Conservation (phyloP, 257 asterid species). For the Fraxinus pennsylvanica region DNA sequence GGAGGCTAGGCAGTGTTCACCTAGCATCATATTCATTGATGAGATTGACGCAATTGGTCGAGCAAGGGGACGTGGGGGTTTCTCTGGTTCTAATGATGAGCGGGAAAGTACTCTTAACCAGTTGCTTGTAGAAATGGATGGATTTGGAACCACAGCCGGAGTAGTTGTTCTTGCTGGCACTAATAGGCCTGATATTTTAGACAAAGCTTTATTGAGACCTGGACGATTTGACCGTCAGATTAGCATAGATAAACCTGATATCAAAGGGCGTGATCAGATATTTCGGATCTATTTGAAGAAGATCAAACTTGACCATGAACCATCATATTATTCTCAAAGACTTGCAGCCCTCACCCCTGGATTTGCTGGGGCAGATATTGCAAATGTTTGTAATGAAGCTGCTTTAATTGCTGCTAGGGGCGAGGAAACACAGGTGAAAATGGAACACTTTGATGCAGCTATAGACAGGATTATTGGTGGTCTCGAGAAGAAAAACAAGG, state of each 20-base stretch:
- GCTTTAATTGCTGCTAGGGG: conserved; percentile 84
- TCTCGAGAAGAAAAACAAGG: conserved; percentile 90
- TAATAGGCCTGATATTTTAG: conserved; percentile 86
- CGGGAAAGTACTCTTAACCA: conserved; percentile 95
- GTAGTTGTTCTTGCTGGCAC: conserved; percentile 96
- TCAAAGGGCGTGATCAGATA: conserved; percentile 90
- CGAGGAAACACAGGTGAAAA: conserved; percentile 53
- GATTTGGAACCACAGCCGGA: conserved; percentile 88
- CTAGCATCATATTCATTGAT: conserved; percentile 84
- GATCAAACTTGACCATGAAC: conserved; percentile 73
- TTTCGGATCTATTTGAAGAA: conserved; percentile 75
- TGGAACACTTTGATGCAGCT: conserved; percentile 85
- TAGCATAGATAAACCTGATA: conserved; percentile 83
- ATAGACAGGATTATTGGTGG: conserved; percentile 92
- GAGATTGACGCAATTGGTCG: conserved; percentile 97
- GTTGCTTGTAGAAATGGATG: conserved; percentile 97
- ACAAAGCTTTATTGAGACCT: conserved; percentile 85
- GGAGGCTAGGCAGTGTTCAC: conserved; percentile 88
- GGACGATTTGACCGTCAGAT: conserved; percentile 92
- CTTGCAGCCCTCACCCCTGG: conserved; percentile 97
- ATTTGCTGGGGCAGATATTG: conserved; percentile 94
- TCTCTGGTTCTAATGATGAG: conserved; percentile 82
- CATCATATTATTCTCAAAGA: conserved; percentile 76
- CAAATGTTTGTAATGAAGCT: conserved; percentile 92
- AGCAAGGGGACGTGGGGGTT: conserved; percentile 94